Base-by-base conservation (phyloP, 2,329 filamentous ascomycete species). In the Colletotrichum filicis region DNA sequence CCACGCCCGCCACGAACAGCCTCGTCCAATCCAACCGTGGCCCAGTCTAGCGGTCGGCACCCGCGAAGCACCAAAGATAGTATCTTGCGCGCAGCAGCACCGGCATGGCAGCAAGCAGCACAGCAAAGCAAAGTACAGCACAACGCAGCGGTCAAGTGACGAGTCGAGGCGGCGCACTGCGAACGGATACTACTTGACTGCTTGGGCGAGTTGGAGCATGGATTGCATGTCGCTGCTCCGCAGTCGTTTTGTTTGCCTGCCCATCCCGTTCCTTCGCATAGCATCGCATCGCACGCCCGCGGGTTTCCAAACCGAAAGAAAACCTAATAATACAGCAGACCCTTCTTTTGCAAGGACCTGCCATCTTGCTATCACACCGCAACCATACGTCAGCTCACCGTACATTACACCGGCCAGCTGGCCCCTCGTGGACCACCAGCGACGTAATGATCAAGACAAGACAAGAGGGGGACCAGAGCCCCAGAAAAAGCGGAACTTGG, bases 401-500 rank as follows among this genome's bases (percentile, higher is more conserved):
- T 62, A 52, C 59, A 22, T 12, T 59, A 59, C 57, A 60, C 57
- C 59, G 42, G 26, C 12, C 60, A 42, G 26, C 55, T 49, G 52
- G 42, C 24, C 49, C 26, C 14, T n/a, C n/a, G 52, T 7, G 14
- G 22, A 42, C 57, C 32, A 26, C 57, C 16, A 52, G 42, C 32
- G 68, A 71, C 68, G 63, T 71, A 67, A 59, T 66, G 28, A 26
- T 30, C 56, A 32, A 61, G 30, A 46, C 58, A 37, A 58, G 65
- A 32, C 46, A 62, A 58, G 68, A 68, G 66, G 66, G 64, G 30
- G 53, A 46, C 30, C 57, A 68, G 28, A 59, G 57, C 57, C 64
- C 68, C 64, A 63, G 65, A 73, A 73, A 46, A 73, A 69, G 70
- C 66, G 70, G 70, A 64, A 59, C 46, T 59, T 56, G 52, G 30